Evolutionary conservation across 2,329 filamentous ascomycete genomes (phyloP).

Genomic region (Clarireedia paspali): DNA sequence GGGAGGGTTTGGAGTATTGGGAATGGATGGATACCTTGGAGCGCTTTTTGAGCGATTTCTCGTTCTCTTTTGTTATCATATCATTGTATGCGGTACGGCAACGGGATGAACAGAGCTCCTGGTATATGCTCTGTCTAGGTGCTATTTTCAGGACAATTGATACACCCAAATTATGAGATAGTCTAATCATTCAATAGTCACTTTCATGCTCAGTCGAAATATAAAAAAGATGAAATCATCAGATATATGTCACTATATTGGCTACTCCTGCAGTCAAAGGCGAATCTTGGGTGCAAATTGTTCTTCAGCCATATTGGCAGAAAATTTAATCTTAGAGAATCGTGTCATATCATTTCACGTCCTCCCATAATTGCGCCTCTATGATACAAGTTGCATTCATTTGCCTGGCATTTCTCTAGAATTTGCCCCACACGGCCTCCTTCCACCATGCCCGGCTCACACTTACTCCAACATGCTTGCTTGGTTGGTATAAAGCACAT

Average conservation of each 20-base stretch:
- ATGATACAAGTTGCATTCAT: constrained; percentile 23
- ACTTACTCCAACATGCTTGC: constrained; percentile 83
- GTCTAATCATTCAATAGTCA: no score
- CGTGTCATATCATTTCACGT: constrained; percentile 2
- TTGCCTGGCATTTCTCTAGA: constrained; percentile 7
- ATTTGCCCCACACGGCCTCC: background rate
- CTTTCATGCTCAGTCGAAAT: no score
- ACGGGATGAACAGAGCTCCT: no score
- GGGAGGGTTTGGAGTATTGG: background rate
- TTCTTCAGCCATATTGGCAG: no score
- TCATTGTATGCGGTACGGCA: no score
- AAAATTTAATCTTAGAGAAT: background rate
- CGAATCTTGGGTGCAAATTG: no score
- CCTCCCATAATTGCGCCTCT: constrained; percentile 18
- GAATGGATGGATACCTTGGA: background rate
- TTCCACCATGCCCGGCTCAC: constrained; percentile 6
- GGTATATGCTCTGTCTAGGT: no score
- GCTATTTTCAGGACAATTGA: no score
- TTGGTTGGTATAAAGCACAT: constrained; percentile 96
- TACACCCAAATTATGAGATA: no score
- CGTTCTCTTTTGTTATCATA: background rate
- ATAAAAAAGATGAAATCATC: background rate
- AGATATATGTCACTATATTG: background rate
- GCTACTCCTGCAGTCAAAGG: no score
- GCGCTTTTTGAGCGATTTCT: background rate